phyloP scores from a whole-genome alignment of 345 rosid genomes.

The Bruguiera gymnorhiza region DNA sequence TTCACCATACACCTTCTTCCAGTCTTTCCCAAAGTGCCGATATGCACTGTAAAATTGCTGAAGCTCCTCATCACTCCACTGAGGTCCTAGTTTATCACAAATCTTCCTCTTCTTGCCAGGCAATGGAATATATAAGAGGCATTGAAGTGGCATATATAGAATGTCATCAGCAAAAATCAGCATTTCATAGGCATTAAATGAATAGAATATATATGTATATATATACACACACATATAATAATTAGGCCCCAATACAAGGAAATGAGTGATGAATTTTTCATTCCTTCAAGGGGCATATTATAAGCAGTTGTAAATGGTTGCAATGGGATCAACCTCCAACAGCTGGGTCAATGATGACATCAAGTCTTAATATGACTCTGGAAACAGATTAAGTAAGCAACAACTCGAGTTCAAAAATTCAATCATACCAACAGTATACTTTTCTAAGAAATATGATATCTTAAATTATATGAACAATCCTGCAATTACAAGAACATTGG shows the following conservation, averaged over 20 bases:
- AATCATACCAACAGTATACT: too few relatives aligned
- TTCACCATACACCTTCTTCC: constrained; percentile 13
- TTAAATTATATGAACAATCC: too few relatives aligned
- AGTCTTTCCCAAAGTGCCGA: constrained; percentile 22
- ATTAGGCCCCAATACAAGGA: neutral
- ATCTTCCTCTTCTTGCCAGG: constrained; percentile 21
- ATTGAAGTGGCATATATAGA: neutral
- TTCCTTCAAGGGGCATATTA: constrained; percentile 2
- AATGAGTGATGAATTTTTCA: neutral
- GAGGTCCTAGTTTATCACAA: constrained; percentile 22
- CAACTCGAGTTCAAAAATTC: too few relatives aligned
- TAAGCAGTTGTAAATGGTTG: neutral
- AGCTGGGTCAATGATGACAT: too few relatives aligned
- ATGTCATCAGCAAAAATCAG: neutral
- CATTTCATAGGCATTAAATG: neutral
- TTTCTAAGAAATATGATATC: too few relatives aligned
- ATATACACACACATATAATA: too few relatives aligned
- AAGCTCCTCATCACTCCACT: constrained; percentile 29
- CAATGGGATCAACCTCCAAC: too few relatives aligned
- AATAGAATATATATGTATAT: too few relatives aligned
- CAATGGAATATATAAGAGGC: neutral
- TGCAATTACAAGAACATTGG: too few relatives aligned
- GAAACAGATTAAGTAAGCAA: too few relatives aligned
- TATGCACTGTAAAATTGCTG: constrained; percentile 25
- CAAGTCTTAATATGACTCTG: too few relatives aligned